These are phyloP conservation scores for Globisporangium abappressorium DNA, from an alignment of 352 stramenopile species.

Conservation along the genomic window DNA sequence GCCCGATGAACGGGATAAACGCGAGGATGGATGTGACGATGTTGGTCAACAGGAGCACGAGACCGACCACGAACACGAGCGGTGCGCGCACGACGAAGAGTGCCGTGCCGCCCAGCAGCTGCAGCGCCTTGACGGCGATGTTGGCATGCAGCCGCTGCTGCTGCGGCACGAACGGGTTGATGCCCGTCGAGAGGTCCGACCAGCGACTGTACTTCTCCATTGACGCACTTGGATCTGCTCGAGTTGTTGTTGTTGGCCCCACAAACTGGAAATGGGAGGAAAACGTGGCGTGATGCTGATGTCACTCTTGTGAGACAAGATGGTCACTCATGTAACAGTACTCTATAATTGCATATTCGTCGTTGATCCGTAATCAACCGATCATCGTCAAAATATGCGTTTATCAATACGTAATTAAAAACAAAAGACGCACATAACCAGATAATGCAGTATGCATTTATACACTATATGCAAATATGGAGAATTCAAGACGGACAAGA, in stretches of 20 bases:
- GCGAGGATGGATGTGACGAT: slow-evolving; percentile 52
- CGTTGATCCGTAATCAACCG: not conserved
- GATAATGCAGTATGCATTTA: not conserved
- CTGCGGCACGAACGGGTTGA: slow-evolving; percentile 86
- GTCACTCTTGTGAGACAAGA: not conserved
- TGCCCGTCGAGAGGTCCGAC: slow-evolving; percentile 81
- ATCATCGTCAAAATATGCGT: not conserved
- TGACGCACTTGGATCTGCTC: not conserved
- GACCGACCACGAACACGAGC: slow-evolving; percentile 38
- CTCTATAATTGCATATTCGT: not conserved
- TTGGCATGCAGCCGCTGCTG: slow-evolving; percentile 51
- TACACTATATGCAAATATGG: not conserved
- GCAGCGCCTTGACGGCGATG: slow-evolving; percentile 34
- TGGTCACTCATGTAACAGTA: not conserved
- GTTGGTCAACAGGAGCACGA: slow-evolving; percentile 47
- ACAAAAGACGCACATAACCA: not conserved
- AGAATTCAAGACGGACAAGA: not conserved
- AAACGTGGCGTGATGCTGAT: not conserved
- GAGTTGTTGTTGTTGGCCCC: not conserved
- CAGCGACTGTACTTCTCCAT: slow-evolving; percentile 89
- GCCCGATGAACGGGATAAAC: slow-evolving; percentile 63
- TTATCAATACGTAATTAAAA: too few species aligned
- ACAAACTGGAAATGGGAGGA: not conserved
- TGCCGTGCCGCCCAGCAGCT: slow-evolving; percentile 40
- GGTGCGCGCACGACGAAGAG: slow-evolving; percentile 52